Percentiles rank a stretch among this genome's conserved stretches.
phyloP scores from a whole-genome alignment of 2,329 filamentous ascomycete species.

The Elsinoe necatrix region DNA sequence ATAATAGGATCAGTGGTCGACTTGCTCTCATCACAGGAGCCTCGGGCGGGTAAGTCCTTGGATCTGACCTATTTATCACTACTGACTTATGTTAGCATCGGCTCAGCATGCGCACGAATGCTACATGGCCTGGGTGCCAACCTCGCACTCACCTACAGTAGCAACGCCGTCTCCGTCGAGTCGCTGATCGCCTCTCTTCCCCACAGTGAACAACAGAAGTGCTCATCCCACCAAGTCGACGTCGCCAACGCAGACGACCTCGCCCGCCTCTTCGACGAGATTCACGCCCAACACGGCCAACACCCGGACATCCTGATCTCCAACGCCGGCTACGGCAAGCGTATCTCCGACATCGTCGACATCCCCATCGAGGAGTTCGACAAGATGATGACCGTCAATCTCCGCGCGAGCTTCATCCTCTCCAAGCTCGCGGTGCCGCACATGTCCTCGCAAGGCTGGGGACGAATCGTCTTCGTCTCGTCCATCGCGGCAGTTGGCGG shows the following conservation, averaged over 20 bases:
- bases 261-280: constrained; percentile 45
- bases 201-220: constrained; percentile 27
- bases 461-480: constrained; percentile 55
- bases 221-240: constrained; percentile 52
- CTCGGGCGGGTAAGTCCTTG: constrained; percentile 46
- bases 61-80: background rate
- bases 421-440: constrained; percentile 52
- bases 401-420: constrained; percentile 54
- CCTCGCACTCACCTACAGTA: constrained; percentile 52
- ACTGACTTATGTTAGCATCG: constrained; percentile 39
- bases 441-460: constrained; percentile 54
- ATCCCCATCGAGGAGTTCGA: constrained; percentile 58
- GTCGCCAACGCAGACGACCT: constrained; percentile 47
- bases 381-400: constrained; percentile 53
- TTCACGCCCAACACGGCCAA: constrained; percentile 45
- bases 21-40: constrained; percentile 53
- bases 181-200: constrained; percentile 37
- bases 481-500: constrained; percentile 56
- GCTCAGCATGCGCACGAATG: constrained; percentile 48
- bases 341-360: constrained; percentile 49
- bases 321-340: constrained; percentile 58
- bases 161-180: constrained; percentile 40
- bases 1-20: constrained; percentile 39
- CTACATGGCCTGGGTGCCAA: constrained; percentile 45
- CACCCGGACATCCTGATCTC: constrained; percentile 55